A percentile compares a stretch with the other conserved stretches of the same genome.
Conservation (phyloP, 2,329 filamentous ascomycete genomes). For the Penicillium sp. region DNA sequence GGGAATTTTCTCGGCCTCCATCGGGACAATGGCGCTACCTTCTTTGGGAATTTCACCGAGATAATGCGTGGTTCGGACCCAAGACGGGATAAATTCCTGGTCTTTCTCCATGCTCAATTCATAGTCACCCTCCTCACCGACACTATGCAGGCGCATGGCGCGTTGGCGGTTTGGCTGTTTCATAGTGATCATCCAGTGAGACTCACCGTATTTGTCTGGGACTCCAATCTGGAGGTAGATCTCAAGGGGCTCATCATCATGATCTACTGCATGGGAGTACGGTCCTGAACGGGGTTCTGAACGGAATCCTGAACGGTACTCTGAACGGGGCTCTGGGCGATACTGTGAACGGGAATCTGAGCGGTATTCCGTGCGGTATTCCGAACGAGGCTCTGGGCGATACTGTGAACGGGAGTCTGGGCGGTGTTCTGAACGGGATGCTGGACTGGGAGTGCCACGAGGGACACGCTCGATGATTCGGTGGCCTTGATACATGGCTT, state of each 20-base stretch:
- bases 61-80: not conserved
- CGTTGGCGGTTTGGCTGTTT: not conserved
- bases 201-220: not conserved
- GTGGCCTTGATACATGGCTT: not conserved
- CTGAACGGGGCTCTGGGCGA: too few species aligned
- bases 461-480: not conserved
- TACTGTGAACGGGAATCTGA: too few species aligned
- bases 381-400: too few species aligned
- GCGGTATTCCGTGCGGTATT: too few species aligned
- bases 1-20: not conserved
- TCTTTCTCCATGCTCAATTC: not conserved
- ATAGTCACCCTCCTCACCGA: not conserved
- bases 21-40: not conserved
- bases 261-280: too few species aligned
- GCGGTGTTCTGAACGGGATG: too few species aligned
- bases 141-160: not conserved
- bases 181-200: conserved; percentile 3
- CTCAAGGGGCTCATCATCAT: not conserved
- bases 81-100: not conserved
- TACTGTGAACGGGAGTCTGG: too few species aligned
- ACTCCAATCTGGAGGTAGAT: conserved; percentile 1
- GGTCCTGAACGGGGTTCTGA: too few species aligned
- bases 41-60: not conserved
- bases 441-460: not conserved
- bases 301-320: not conserved